Percentiles rank a stretch among this genome's conserved stretches.
These are phyloP conservation scores for Suillus brevipes DNA, from an alignment of 768 basidiomycete species.

Conservation along the genomic window DNA sequence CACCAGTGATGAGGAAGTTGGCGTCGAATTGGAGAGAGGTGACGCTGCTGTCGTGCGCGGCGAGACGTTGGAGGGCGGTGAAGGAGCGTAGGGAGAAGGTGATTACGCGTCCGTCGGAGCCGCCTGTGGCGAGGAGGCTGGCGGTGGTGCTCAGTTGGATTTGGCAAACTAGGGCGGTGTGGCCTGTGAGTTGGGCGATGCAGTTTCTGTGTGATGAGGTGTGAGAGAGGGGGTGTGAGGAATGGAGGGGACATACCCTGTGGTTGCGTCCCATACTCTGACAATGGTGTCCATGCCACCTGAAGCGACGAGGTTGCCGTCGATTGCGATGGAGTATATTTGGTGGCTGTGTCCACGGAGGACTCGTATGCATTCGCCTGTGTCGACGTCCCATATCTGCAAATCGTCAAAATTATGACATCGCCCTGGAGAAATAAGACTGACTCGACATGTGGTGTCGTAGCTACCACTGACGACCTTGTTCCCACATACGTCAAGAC, in stretches of 20 bases:
- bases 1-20: constrained; percentile 78
- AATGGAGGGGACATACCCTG: constrained; percentile 56
- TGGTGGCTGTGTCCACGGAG: constrained; percentile 84
- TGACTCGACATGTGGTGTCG: constrained; percentile 81
- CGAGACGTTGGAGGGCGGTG: constrained; percentile 59
- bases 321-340: constrained; percentile 90
- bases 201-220: constrained; percentile 54
- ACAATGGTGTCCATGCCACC: constrained; percentile 95
- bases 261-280: constrained; percentile 83
- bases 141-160: constrained; percentile 68
- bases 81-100: constrained; percentile 57
- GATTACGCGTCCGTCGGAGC: constrained; percentile 85
- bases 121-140: constrained; percentile 72
- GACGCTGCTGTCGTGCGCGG: constrained; percentile 86
- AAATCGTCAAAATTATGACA: constrained; percentile 3
- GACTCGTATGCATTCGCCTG: constrained; percentile 81
- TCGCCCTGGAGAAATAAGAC: constrained; percentile 21
- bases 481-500: constrained; percentile 84
- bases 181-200: constrained; percentile 82
- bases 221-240: not conserved
- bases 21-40: constrained; percentile 87
- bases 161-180: constrained; percentile 91
- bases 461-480: constrained; percentile 91
- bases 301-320: constrained; percentile 77
- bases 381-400: constrained; percentile 89